These are phyloP conservation scores for Cochlearia excelsa DNA, from an alignment of 345 rosid species.

Conservation along the genomic window DNA sequence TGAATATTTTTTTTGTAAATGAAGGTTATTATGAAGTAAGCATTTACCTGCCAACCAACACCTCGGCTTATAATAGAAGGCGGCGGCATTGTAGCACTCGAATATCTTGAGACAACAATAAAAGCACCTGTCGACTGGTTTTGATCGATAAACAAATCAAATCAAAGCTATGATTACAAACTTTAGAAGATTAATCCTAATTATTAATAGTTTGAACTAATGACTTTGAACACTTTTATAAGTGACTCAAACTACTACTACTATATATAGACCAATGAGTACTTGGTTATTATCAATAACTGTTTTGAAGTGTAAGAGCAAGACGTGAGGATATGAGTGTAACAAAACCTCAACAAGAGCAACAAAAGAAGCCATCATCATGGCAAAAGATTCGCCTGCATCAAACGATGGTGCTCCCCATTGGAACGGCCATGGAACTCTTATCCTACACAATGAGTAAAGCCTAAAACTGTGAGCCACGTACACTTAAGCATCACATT, in stretches of 20 bases:
- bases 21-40: slow-evolving; percentile 14
- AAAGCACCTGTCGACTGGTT: slow-evolving; percentile 90
- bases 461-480: slow-evolving; percentile 15
- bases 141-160: slow-evolving; percentile 13
- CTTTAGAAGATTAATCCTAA: too few relatives aligned
- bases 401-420: slow-evolving; percentile 99
- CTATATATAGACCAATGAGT: too few relatives aligned
- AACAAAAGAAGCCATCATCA: slow-evolving; percentile 99
- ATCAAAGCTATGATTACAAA: background rate
- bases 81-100: slow-evolving; percentile 90
- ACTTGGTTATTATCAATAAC: background rate
- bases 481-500: background rate
- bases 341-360: slow-evolving; percentile 87
- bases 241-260: too few relatives aligned
- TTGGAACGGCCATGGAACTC: slow-evolving; percentile 44
- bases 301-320: background rate
- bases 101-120: slow-evolving; percentile 76
- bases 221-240: too few relatives aligned
- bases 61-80: slow-evolving; percentile 96
- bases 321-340: slow-evolving; percentile 16
- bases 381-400: slow-evolving; percentile 99
- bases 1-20: background rate
- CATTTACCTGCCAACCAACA: slow-evolving; percentile 93
- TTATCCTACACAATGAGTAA: slow-evolving; percentile 49
- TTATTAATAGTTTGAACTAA: too few relatives aligned